These are phyloP conservation scores for Capsicum rhomboideum DNA, from an alignment of 257 asterid genomes.

Conservation along the genomic window DNA sequence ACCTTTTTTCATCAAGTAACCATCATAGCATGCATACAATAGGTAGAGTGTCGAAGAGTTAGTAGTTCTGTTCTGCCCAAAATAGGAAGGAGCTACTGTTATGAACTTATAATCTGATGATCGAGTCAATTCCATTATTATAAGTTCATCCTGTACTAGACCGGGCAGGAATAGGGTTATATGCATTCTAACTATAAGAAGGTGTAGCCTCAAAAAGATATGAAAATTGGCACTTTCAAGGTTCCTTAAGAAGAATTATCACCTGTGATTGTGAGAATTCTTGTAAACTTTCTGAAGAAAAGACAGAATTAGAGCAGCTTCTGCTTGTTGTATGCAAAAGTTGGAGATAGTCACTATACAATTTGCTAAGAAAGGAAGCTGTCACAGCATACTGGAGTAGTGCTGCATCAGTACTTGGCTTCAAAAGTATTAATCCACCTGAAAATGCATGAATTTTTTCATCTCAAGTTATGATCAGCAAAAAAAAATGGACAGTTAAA, in stretches of 20 bases:
- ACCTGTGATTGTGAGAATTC: conserved; percentile 47
- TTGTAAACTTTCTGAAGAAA: conserved; percentile 24
- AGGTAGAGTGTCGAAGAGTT: neutral
- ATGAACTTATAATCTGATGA: neutral
- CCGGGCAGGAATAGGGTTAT: neutral
- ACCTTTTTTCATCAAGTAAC: neutral
- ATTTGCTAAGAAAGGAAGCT: conserved; percentile 49
- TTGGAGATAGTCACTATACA: conserved; percentile 47
- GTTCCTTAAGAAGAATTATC: neutral
- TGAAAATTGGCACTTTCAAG: neutral
- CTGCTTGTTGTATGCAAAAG: conserved; percentile 22
- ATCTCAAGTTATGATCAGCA: neutral
- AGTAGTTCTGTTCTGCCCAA: neutral
- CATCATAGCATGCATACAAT: neutral
- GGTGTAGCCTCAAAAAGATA: neutral
- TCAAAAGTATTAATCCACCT: conserved; percentile 47
- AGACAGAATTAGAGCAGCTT: conserved; percentile 17
- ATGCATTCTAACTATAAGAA: neutral
- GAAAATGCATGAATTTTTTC: neutral
- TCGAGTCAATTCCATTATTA: neutral
- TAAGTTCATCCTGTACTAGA: neutral
- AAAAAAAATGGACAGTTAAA: neutral
- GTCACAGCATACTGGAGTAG: conserved; percentile 47
- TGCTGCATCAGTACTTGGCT: conserved; percentile 25
- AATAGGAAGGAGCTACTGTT: neutral